Conservation (phyloP, 257 asterid species). For the Schizonepeta tenuifolia region DNA sequence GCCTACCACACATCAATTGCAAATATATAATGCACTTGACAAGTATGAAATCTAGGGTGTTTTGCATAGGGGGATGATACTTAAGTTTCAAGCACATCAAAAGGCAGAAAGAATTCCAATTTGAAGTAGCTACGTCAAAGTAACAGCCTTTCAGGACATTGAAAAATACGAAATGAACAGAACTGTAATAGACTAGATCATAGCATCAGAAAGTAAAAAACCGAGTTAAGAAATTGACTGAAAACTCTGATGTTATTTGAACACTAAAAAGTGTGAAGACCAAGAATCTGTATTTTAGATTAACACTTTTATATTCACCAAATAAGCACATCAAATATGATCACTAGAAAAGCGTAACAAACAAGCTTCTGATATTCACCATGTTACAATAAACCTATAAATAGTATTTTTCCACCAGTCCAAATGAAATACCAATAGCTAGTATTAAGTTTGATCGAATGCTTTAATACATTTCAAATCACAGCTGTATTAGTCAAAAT, state of each 20-base stretch:
- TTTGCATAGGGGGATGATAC: background rate
- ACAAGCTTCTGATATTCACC: conserved; percentile 17
- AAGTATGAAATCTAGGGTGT: background rate
- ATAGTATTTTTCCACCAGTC: conserved; percentile 9
- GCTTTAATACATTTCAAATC: conserved; percentile 17
- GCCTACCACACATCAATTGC: background rate
- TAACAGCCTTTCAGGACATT: background rate
- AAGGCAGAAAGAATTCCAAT: background rate
- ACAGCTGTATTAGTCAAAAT: conserved; percentile 28
- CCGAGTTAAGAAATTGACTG: background rate
- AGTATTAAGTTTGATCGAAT: conserved; percentile 8
- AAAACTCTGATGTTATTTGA: background rate
- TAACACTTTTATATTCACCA: background rate
- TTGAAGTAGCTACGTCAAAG: background rate
- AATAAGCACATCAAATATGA: background rate
- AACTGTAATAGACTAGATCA: conserved; percentile 3
- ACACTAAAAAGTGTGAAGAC: background rate
- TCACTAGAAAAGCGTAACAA: background rate
- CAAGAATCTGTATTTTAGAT: background rate
- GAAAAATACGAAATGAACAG: background rate
- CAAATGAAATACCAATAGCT: conserved; percentile 12
- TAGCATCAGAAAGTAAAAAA: background rate
- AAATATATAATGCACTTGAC: conserved; percentile 11
- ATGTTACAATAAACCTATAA: background rate
- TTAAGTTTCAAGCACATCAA: background rate